Evolutionary conservation across 2,329 filamentous ascomycete species (phyloP).

Genomic region (Coniosporium tulheliwenetii): DNA sequence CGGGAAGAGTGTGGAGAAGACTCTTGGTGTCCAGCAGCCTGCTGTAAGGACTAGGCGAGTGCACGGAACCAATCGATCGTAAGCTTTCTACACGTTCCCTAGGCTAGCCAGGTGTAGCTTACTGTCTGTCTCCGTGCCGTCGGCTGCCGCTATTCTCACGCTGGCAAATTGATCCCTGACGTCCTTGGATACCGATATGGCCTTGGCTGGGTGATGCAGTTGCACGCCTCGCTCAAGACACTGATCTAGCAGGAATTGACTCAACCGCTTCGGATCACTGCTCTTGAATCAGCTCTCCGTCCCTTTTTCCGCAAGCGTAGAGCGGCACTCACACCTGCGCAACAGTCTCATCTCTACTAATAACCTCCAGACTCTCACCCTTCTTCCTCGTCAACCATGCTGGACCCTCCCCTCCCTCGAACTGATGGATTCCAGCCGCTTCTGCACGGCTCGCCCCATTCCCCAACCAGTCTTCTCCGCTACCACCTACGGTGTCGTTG

Average conservation of each 20-base stretch:
- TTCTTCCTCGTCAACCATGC: constrained; percentile 42
- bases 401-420: constrained; percentile 25
- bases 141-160: constrained; percentile 33
- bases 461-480: constrained; percentile 49
- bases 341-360: constrained; percentile 43
- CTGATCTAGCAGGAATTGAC: constrained; percentile 45
- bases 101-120: constrained; percentile 1
- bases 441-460: constrained; percentile 48
- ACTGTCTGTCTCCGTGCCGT: constrained; percentile 28
- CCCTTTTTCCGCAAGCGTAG: neutral
- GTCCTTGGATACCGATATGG: constrained; percentile 37
- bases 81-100: constrained; percentile 1
- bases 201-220: constrained; percentile 48
- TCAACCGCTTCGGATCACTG: constrained; percentile 52
- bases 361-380: constrained; percentile 42
- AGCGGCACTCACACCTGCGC: constrained; percentile 44
- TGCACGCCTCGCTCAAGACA: constrained; percentile 45
- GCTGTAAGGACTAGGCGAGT: constrained; percentile 50
- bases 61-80: constrained; percentile 36
- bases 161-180: constrained; percentile 33
- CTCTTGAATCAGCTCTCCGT: neutral
- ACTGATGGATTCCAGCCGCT: constrained; percentile 24
- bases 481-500: constrained; percentile 21
- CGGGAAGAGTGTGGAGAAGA: constrained; percentile 52
- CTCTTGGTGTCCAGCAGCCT: constrained; percentile 53